Base-by-base conservation (phyloP, 495 filamentous ascomycete species). In the Pyrenopolyporus hunteri region DNA sequence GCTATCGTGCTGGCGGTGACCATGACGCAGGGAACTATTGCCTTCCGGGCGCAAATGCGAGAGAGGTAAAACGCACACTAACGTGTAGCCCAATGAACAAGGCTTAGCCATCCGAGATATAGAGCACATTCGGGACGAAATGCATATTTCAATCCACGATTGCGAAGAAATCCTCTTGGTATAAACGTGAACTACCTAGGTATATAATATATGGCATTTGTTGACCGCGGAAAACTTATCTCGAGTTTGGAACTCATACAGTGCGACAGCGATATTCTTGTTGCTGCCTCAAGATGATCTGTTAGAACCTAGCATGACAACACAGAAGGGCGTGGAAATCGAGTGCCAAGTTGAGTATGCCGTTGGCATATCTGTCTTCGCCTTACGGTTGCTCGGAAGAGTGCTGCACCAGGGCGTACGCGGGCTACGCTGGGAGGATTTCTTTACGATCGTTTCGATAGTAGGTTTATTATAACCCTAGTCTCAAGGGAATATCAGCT, bases 341-440 rank as follows among this genome's bases (percentile, higher is more conserved):
- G 54, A 57, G 23, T 32, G 42, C n/a, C 48, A 48, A 29, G 33
- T 35, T 22, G 54, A 57, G 35, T 57, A 57, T 42, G 43, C 54
- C 6, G 32, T 47, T 11, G 54, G 54, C 33, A 57, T 57, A 44
- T 11, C 26, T 14, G 42, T 57, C 17, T 57, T 57, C n/a, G 9
- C 49, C 16, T 42, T 35, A 25, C 43, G 54, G n/a, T 17, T 57
- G 0, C 19, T 57, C 25, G 19, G 29, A 6, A 40, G 54, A 33
- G 10, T 57, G 42, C 11, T 57, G 23, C 44, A 48, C 17, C 43
- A 48, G 4, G 43, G 54, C 25, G 7, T 57, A 9, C 43, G 44
- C 25, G 43, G 54, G 16, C 16, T 57, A 6, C 23, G 29, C 8
- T 57, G 43, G 54, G 54, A 57, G 16, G 54, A 57, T 23, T 10